Percentiles rank a stretch among this genome's conserved stretches.
phyloP scores from a whole-genome alignment of 805 yeast species.

The Zygosaccharomyces lentus region DNA sequence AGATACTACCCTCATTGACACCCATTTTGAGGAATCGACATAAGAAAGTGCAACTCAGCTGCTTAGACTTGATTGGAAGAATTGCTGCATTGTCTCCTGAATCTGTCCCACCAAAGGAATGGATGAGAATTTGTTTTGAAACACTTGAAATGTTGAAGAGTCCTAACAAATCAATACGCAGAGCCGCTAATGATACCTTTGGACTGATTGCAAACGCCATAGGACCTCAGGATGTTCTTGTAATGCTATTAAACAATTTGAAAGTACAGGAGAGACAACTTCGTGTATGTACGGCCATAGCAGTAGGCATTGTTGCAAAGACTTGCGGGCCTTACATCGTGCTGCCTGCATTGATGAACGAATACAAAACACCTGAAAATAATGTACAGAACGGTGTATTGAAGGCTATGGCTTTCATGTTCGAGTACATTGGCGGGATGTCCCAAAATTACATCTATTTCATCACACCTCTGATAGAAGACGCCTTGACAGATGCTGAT shows the following conservation, averaged over 20 bases:
- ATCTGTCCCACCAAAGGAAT: slow-evolving; percentile 82
- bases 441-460: slow-evolving; percentile 80
- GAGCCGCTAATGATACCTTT: slow-evolving; percentile 85
- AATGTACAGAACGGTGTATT: slow-evolving; percentile 95
- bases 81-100: slow-evolving; percentile 80
- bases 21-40: slow-evolving; percentile 89
- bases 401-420: slow-evolving; percentile 84
- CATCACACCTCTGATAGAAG: slow-evolving; percentile 72
- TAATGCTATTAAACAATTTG: slow-evolving; percentile 74
- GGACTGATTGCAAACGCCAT: slow-evolving; percentile 87
- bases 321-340: slow-evolving; percentile 91
- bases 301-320: slow-evolving; percentile 94
- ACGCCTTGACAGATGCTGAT: slow-evolving; percentile 87
- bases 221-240: slow-evolving; percentile 93
- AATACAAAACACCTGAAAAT: slow-evolving; percentile 84
- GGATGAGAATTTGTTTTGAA: slow-evolving; percentile 96
- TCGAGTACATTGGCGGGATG: slow-evolving; percentile 82
- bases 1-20: slow-evolving; percentile 79
- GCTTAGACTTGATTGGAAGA: slow-evolving; percentile 73
- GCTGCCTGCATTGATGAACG: slow-evolving; percentile 92
- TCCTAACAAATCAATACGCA: slow-evolving; percentile 66
- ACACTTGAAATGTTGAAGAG: slow-evolving; percentile 84
- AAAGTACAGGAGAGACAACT: slow-evolving; percentile 93
- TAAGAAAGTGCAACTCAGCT: slow-evolving; percentile 82
- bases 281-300: slow-evolving; percentile 96